Evolutionary conservation across 2,329 filamentous ascomycete genomes (phyloP), one percentile per base, ranked within the genome.

Genomic region (Bipolaris zeicola): DNA sequence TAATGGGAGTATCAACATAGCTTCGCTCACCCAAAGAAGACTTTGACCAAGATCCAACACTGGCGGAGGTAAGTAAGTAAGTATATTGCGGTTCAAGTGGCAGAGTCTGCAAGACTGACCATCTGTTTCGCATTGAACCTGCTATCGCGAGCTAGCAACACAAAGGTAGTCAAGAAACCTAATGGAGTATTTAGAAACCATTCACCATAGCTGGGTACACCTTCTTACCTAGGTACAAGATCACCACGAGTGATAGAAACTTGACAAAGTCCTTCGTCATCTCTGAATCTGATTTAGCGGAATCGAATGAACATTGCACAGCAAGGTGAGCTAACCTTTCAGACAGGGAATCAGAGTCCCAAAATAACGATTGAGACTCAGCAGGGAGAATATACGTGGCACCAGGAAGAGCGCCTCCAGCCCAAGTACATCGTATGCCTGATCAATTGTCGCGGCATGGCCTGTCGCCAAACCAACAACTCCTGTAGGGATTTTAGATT

Each of bases 211-310:
- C 41, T 31, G 5, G 39, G 33, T 10, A 37, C 7, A 14, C 10
- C 24, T 18, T 18, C 55, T 61, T 69, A 86, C 84, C 91, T 45
- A 95, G 79, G 72, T 96, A 96, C 50, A 96, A 79, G 51, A 96
- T 89, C 45, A 91, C 80, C 41, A 96, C 90, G 24, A 94, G 82
- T 1, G 91, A 89, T 53, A 86, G 72, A 58, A 95, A 96, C 69
- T 93, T 93, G 74, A 93, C 76, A 72, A 96, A 96, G 72, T 96
- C 92, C 76, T 93, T 94, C 37, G 90, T 86, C 93, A 97, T 97
- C 73, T 94, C 91, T 51, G n/a, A 14, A 3, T n/a, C 18, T 6
- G 3, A 7, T 13, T 50, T 43, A 50, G 39, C 33, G 6, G 14
- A 18, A 16, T 18, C 6, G 14, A 20, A 14, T 4, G n/a, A n/a